Base-by-base conservation (phyloP, 768 basidiomycete genomes). In the Boletus rubescentipes region DNA sequence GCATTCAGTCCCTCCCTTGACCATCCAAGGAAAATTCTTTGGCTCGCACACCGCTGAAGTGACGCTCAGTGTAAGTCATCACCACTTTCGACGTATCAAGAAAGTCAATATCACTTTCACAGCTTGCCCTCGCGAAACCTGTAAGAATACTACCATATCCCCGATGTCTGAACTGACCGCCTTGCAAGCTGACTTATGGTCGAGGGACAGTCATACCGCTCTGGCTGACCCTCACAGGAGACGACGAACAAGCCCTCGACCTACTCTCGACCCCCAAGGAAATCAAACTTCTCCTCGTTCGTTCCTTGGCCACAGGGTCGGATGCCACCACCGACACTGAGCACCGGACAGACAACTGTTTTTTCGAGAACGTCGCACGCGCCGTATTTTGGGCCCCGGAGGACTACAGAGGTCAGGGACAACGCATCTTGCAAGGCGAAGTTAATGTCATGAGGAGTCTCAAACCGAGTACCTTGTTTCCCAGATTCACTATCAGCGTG, bases 151-250 rank as follows among this genome's bases (percentile, higher is more conserved):
- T 43, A 9, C 20, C 15, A 6, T 20, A 35, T 31, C 30, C 23
- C 5, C 18, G n/a, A 45, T 36, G 8, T n/a, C 37, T 16, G 2
- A 31, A 23, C 38, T 31, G 26, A 54, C 8, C 9, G 5, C 40
- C 36, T 39, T 10, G 1, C 35, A 53, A 84, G 82, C 69, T 82
- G 12, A 74, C 71, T 5, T 84, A 76, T 63, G 74, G 80, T 12
- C 63, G 77, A n/a, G 80, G 79, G 8, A 77, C 79, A 9, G 74
- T 77, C 0, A 73, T 85, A 5, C 82, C 82, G 9, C 64, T 86
- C 9, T 64, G 69, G 38, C 53, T 84, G n/a, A 79, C 77, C 4
- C 58, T 85, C 31, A 70, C 61, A 21, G 71, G 78, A 23, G 55
- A 64, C 2, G 79, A 84, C 62, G 59, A 70, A 11, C 77, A 79